These are phyloP conservation scores for Penicillium rolfsii DNA, from an alignment of 2,329 filamentous ascomycete genomes.

Conservation along the genomic window DNA sequence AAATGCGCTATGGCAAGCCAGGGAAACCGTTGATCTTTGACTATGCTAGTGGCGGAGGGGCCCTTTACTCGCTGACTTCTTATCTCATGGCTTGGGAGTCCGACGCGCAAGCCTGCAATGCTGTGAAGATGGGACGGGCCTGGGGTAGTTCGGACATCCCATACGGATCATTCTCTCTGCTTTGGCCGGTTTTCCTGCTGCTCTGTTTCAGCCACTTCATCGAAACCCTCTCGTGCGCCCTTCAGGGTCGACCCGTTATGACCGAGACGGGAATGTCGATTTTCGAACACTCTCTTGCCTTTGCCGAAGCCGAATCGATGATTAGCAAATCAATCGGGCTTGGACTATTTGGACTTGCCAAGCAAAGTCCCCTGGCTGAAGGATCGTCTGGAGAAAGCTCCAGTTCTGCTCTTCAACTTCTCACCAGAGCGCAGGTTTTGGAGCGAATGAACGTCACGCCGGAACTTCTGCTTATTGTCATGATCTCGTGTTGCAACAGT, in stretches of 20 bases:
- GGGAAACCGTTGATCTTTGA: slow-evolving; percentile 68
- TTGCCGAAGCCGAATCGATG: slow-evolving; percentile 90
- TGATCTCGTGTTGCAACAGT: slow-evolving; percentile 89
- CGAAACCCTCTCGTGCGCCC: slow-evolving; percentile 83
- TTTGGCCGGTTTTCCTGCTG: slow-evolving; percentile 56
- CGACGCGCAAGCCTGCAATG: slow-evolving; percentile 74
- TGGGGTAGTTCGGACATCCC: slow-evolving; percentile 58
- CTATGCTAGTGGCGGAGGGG: slow-evolving; percentile 69
- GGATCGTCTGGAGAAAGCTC: slow-evolving; percentile 45
- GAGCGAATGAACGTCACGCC: slow-evolving; percentile 83
- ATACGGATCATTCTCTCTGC: slow-evolving; percentile 74
- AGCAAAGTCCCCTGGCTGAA: slow-evolving; percentile 47
- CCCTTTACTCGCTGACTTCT: slow-evolving; percentile 74
- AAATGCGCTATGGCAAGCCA: slow-evolving; percentile 70
- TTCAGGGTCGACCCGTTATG: slow-evolving; percentile 78
- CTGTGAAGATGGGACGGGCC: slow-evolving; percentile 70
- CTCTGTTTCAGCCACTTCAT: slow-evolving; percentile 78
- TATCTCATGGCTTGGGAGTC: slow-evolving; percentile 71
- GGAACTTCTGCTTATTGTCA: slow-evolving; percentile 81
- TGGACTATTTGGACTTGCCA: slow-evolving; percentile 62
- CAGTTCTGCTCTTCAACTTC: slow-evolving; percentile 41
- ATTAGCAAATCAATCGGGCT: slow-evolving; percentile 79
- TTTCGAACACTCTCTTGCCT: slow-evolving; percentile 93
- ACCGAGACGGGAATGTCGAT: slow-evolving; percentile 94
- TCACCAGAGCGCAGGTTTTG: slow-evolving; percentile 62